These are phyloP conservation scores for Aquilaria yunnanensis DNA, from an alignment of 345 rosid genomes.

Conservation along the genomic window DNA sequence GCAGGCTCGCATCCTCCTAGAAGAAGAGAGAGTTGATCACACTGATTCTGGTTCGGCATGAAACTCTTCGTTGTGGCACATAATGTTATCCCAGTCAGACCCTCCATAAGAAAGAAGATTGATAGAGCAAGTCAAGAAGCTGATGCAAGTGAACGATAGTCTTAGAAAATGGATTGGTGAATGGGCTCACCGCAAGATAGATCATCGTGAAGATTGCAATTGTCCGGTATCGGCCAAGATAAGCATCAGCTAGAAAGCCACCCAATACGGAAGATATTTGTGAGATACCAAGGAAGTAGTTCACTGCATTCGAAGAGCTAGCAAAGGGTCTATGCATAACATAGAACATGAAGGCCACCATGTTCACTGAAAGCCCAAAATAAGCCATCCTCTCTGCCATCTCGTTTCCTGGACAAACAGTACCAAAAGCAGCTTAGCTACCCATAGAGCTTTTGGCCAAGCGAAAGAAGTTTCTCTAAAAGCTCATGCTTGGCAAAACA, in stretches of 20 bases:
- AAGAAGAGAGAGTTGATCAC: slow-evolving; percentile 59
- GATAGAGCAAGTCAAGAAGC: not conserved
- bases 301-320: slow-evolving; percentile 78
- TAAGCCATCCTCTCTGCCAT: slow-evolving; percentile 98
- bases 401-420: slow-evolving; percentile 59
- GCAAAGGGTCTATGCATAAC: slow-evolving; percentile 84
- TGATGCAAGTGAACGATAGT: not conserved
- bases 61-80: slow-evolving; percentile 56
- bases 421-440: not conserved
- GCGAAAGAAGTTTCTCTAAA: too few species aligned
- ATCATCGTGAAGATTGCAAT: slow-evolving; percentile 86
- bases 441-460: too few species aligned
- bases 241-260: slow-evolving; percentile 93
- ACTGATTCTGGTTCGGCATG: slow-evolving; percentile 53
- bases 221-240: slow-evolving; percentile 92
- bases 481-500: too few species aligned
- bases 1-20: slow-evolving; percentile 68
- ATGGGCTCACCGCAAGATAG: slow-evolving; percentile 61
- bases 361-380: slow-evolving; percentile 87
- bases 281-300: slow-evolving; percentile 87
- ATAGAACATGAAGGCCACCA: slow-evolving; percentile 90
- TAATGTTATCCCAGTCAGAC: slow-evolving; percentile 81
- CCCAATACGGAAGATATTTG: slow-evolving; percentile 90
- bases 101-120: slow-evolving; percentile 35
- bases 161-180: not conserved